Conservation (phyloP, 225 moss, liverwort and hornwort species). For the Ulota crispa region DNA sequence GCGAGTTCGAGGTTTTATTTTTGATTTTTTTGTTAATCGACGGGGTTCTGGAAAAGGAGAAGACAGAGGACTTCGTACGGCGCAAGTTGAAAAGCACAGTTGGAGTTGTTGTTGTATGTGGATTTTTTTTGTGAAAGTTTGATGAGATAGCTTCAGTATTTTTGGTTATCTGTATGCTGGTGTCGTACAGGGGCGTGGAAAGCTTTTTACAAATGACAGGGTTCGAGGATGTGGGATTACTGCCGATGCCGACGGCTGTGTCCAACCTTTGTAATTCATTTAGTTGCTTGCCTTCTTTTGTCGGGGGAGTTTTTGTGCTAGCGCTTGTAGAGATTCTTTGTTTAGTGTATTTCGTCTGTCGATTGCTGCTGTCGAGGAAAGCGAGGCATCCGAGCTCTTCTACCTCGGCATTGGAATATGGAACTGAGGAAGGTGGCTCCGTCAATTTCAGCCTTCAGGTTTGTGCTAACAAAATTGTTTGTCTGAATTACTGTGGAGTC, state of each 20-base stretch:
- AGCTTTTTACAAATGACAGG: slow-evolving; percentile 29
- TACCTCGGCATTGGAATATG: slow-evolving; percentile 41
- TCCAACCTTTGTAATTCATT: slow-evolving; percentile 29
- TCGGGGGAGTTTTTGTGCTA: slow-evolving; percentile 44
- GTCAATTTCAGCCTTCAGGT: slow-evolving; percentile 58
- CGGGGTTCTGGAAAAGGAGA: too few relatives aligned
- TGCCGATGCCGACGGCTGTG: slow-evolving; percentile 10
- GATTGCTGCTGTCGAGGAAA: slow-evolving; percentile 41
- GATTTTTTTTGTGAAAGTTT: background rate
- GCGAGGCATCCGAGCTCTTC: slow-evolving; percentile 34
- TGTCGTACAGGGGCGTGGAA: slow-evolving; percentile 26
- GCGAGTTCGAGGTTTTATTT: too few relatives aligned
- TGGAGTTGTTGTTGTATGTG: background rate
- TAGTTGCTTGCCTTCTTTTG: slow-evolving; percentile 50
- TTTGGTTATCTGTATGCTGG: background rate
- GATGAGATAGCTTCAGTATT: slow-evolving; percentile 7
- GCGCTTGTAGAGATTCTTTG: slow-evolving; percentile 39
- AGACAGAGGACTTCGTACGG: background rate
- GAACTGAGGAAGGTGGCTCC: slow-evolving; percentile 28
- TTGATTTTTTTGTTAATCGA: too few relatives aligned
- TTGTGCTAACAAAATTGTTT: background rate
- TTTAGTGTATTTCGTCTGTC: slow-evolving; percentile 22
- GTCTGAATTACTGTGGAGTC: background rate
- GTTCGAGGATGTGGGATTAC: background rate
- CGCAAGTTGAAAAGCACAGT: slow-evolving; percentile 15